Evolutionary conservation across 768 basidiomycete species (phyloP).

Genomic region (Kwoniella dendrophila): DNA sequence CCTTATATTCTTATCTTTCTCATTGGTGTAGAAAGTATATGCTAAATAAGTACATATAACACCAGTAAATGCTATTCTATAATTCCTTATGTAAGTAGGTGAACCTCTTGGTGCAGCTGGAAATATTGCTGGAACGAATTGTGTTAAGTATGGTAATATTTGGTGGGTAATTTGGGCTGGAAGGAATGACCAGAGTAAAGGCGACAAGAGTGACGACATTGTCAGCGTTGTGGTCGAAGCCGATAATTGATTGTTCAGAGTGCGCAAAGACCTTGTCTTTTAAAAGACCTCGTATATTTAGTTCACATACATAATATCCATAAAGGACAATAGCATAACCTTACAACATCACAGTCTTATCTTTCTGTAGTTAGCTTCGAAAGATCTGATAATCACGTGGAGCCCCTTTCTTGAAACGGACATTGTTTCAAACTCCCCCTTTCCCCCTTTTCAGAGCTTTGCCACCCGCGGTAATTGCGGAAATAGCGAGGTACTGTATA

Average conservation of each 20-base stretch:
- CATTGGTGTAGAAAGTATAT: slow-evolving; percentile 30
- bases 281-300: too few species aligned
- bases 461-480: slow-evolving; percentile 16
- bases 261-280: too few species aligned
- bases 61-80: slow-evolving; percentile 28
- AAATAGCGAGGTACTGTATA: background rate
- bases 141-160: slow-evolving; percentile 31
- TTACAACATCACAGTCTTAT: too few species aligned
- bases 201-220: slow-evolving; percentile 28
- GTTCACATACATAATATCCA: too few species aligned
- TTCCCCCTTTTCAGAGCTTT: background rate
- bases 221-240: background rate
- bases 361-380: too few species aligned
- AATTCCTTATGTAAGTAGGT: slow-evolving; percentile 31
- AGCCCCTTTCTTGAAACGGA: too few species aligned
- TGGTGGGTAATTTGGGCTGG: slow-evolving; percentile 32
- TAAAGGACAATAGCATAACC: too few species aligned
- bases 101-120: slow-evolving; percentile 30
- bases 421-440: background rate
- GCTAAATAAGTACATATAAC: slow-evolving; percentile 30
- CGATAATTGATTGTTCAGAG: too few species aligned
- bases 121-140: slow-evolving; percentile 35
- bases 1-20: background rate
- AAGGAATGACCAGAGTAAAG: slow-evolving; percentile 41
- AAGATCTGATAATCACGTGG: too few species aligned